Percentiles rank a stretch among this genome's conserved stretches.
Conservation (phyloP, 2,329 filamentous ascomycete species). For the Neopestalotiopsis rosae region DNA sequence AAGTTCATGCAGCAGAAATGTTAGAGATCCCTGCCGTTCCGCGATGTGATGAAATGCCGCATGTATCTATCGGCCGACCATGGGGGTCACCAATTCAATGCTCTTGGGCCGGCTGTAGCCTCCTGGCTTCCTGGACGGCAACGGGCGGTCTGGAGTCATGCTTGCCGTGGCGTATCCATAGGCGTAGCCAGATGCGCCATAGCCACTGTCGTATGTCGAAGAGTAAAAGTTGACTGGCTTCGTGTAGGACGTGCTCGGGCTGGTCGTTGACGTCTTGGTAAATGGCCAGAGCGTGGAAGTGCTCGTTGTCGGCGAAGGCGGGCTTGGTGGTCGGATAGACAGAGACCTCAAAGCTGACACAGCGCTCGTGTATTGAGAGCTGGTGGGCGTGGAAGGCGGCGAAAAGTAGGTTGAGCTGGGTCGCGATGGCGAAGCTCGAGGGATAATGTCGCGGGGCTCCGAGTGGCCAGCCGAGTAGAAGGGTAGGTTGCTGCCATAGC, state of each 20-base stretch:
- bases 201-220: constrained; percentile 58
- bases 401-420: constrained; percentile 61
- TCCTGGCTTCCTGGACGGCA: constrained; percentile 60
- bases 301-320: constrained; percentile 56
- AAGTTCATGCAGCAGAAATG: not conserved
- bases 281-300: constrained; percentile 59
- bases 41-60: not conserved
- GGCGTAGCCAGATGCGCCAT: constrained; percentile 40
- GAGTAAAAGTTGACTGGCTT: constrained; percentile 50
- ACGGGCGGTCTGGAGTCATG: constrained; percentile 54
- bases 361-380: constrained; percentile 53
- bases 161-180: constrained; percentile 44
- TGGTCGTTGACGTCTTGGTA: constrained; percentile 54
- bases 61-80: constrained; percentile 53
- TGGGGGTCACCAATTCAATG: constrained; percentile 68
- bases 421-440: constrained; percentile 66
- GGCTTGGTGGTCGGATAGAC: constrained; percentile 58
- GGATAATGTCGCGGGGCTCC: constrained; percentile 67
- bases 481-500: constrained; percentile 44
- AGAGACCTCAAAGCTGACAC: constrained; percentile 62
- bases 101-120: constrained; percentile 64
- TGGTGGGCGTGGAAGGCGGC: constrained; percentile 57
- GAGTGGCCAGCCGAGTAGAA: constrained; percentile 51
- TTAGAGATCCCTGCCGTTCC: constrained; percentile 2
- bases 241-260: constrained; percentile 59